Evolutionary conservation across 306 rosid genomes (phyloP).

Genomic region (Fragaria nilgerrensis): DNA sequence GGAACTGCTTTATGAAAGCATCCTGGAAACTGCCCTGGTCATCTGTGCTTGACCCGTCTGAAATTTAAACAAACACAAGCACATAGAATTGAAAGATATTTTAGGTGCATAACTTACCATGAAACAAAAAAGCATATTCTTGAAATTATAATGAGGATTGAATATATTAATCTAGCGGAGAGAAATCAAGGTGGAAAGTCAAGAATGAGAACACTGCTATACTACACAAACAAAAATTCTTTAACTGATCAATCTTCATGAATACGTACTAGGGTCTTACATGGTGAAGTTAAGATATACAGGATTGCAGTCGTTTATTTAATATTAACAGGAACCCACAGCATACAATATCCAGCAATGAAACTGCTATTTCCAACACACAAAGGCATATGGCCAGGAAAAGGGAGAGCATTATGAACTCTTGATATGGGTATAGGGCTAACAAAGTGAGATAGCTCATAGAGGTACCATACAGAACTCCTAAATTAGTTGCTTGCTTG

Average conservation of each 20-base stretch:
- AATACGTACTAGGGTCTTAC: neutral
- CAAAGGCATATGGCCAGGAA: neutral
- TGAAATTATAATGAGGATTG: neutral
- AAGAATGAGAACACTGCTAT: neutral
- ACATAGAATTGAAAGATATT: slow-evolving; percentile 9
- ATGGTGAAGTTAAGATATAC: neutral
- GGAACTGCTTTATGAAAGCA: slow-evolving; percentile 51
- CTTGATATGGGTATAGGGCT: neutral
- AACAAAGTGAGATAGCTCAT: neutral
- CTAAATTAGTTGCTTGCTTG: neutral
- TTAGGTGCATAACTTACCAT: neutral
- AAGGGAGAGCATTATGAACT: neutral
- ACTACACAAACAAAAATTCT: neutral
- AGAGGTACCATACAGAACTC: neutral
- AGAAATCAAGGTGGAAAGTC: neutral
- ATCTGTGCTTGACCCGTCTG: slow-evolving; percentile 73
- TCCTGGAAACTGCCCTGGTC: slow-evolving; percentile 60
- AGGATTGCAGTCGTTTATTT: neutral
- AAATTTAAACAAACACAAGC: slow-evolving; percentile 25
- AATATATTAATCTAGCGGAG: neutral
- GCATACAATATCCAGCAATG: neutral
- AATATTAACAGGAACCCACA: neutral
- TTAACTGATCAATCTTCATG: neutral
- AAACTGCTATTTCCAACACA: neutral
- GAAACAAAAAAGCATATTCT: neutral